phyloP scores from a whole-genome alignment of 371 early-diverging fungal species.

The Mortierella sp. region DNA sequence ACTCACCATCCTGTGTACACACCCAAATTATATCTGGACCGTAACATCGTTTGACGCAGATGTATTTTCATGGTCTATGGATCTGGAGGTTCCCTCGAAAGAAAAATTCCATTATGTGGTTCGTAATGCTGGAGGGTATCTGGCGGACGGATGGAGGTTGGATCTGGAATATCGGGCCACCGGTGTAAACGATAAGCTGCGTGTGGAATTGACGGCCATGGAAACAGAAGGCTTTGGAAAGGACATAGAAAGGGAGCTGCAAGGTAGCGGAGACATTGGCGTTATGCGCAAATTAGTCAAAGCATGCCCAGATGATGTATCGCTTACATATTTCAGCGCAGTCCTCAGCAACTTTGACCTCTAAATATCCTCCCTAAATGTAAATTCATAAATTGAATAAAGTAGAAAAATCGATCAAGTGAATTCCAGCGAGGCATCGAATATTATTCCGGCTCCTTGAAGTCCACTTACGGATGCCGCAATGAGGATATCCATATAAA shows the following conservation, averaged over 20 bases:
- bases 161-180: constrained; percentile 58
- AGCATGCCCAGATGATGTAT: constrained; percentile 69
- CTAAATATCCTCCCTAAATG: no score
- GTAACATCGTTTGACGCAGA: constrained; percentile 74
- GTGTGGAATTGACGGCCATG: constrained; percentile 66
- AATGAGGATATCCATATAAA: no score
- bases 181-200: constrained; percentile 58
- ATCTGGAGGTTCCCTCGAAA: constrained; percentile 58
- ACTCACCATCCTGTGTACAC: constrained; percentile 63
- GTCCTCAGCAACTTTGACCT: constrained; percentile 31
- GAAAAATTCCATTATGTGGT: constrained; percentile 65
- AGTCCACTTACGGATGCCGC: no score
- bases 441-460: no score
- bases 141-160: constrained; percentile 68
- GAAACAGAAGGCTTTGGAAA: constrained; percentile 65
- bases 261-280: constrained; percentile 62
- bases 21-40: constrained; percentile 76
- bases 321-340: constrained; percentile 66
- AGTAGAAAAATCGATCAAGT: no score
- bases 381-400: constrained; percentile 28
- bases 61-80: constrained; percentile 73
- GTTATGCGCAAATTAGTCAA: constrained; percentile 65
- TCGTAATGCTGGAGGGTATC: constrained; percentile 75
- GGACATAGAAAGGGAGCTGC: constrained; percentile 63
- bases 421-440: no score